Conservation (phyloP, 106 monocot species). For the Dendrobium chrysotoxum region DNA sequence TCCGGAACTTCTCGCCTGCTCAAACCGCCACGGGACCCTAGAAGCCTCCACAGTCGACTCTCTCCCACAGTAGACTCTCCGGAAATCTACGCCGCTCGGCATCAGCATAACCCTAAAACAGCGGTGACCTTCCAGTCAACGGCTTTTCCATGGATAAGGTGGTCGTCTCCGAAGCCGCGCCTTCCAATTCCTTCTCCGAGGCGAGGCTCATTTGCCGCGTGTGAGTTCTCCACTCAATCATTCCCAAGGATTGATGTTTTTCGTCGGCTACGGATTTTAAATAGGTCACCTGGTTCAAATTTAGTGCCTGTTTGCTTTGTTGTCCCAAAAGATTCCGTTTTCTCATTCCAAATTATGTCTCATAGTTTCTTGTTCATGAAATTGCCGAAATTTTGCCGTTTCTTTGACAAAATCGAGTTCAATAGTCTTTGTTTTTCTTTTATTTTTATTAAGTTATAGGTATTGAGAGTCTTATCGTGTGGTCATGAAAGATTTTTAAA, state of each 20-base stretch:
- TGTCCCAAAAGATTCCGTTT: neutral
- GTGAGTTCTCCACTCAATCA: slow-evolving; percentile 26
- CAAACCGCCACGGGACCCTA: neutral
- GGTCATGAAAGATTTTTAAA: neutral
- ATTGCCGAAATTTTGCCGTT: neutral
- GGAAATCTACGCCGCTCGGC: neutral
- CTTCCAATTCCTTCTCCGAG: slow-evolving; percentile 28
- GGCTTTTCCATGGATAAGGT: slow-evolving; percentile 20
- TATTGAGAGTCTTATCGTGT: neutral
- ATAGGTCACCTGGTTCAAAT: neutral
- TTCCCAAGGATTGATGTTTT: neutral
- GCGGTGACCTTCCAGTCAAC: neutral
- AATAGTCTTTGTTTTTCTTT: too few relatives aligned
- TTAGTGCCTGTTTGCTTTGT: neutral
- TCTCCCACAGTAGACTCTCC: neutral
- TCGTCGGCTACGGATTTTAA: neutral
- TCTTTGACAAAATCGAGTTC: neutral
- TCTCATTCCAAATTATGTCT: neutral
- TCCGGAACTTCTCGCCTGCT: too few relatives aligned
- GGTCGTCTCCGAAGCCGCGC: slow-evolving; percentile 12
- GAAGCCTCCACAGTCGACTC: neutral
- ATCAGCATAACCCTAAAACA: neutral
- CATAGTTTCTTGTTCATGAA: neutral
- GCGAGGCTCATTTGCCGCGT: slow-evolving; percentile 62
- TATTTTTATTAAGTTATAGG: neutral